Conservation (phyloP, 768 basidiomycete genomes). For the Tylopilus subfusipes region DNA sequence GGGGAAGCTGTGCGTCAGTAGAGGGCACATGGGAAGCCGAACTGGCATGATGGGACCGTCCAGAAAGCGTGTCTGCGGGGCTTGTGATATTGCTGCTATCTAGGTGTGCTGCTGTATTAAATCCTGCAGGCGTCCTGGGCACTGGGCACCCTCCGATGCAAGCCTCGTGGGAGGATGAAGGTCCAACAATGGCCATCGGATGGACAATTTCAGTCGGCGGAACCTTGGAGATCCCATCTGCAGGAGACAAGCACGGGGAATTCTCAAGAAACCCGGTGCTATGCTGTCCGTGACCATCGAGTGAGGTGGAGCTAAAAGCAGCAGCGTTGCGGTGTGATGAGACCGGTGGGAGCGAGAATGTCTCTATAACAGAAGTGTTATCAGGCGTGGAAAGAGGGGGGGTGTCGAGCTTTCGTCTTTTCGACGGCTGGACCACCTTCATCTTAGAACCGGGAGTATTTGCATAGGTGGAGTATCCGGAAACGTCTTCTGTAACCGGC, state of each 20-base stretch:
- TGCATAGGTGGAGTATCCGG: neutral
- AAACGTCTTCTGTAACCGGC: neutral
- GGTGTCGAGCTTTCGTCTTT: neutral
- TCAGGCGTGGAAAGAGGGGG: neutral
- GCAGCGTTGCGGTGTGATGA: neutral
- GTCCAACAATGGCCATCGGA: neutral
- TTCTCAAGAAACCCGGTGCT: neutral
- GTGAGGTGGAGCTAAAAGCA: slow-evolving; percentile 4
- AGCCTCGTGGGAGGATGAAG: slow-evolving; percentile 1
- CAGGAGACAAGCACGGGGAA: neutral
- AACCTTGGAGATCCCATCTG: neutral
- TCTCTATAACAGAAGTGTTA: neutral
- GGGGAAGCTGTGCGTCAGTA: neutral
- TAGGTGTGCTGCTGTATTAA: neutral
- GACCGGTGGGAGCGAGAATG: neutral
- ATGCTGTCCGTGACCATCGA: slow-evolving; percentile 8
- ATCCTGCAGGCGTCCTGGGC: slow-evolving; percentile 7
- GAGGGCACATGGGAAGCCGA: neutral
- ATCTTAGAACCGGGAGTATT: neutral
- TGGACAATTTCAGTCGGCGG: neutral
- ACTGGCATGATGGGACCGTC: neutral
- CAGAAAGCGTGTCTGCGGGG: slow-evolving; percentile 6
- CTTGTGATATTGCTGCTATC: slow-evolving; percentile 22
- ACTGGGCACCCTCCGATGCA: neutral
- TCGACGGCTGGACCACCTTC: neutral